A percentile compares a stretch with the other conserved stretches of the same genome.
phyloP scores from a whole-genome alignment of 306 rosid genomes.

The Lupinus albus region DNA sequence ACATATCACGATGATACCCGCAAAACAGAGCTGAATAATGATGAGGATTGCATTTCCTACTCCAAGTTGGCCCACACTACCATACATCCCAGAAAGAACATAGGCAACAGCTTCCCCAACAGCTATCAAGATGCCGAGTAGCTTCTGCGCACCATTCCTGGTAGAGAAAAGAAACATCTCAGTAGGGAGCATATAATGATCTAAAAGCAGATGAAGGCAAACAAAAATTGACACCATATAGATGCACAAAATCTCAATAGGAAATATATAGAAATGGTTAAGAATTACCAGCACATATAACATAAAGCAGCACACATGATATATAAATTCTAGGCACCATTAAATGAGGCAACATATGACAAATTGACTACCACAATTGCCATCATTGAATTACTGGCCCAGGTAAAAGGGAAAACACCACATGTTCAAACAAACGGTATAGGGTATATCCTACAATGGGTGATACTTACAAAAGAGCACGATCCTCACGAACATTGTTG shows the following conservation, averaged over 20 bases:
- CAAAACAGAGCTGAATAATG: constrained; percentile 73
- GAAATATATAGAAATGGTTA: background rate
- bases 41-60: constrained; percentile 77
- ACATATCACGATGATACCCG: constrained; percentile 76
- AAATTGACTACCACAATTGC: background rate
- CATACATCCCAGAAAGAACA: constrained; percentile 78
- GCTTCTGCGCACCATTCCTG: constrained; percentile 75
- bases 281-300: background rate
- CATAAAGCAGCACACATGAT: background rate
- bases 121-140: constrained; percentile 78
- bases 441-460: background rate
- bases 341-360: background rate
- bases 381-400: background rate
- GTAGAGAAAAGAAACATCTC: background rate
- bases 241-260: background rate
- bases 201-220: too few relatives aligned
- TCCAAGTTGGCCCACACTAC: constrained; percentile 84
- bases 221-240: background rate
- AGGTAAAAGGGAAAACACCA: background rate
- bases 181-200: background rate
- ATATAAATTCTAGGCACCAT: background rate
- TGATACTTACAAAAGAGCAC: constrained; percentile 60
- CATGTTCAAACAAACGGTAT: background rate
- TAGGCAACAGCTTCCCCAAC: constrained; percentile 82
- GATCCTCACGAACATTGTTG: constrained; percentile 69